Evolutionary conservation across 805 yeast genomes (phyloP), one percentile per base, ranked within the genome.

Genomic region (Saturnispora gosingensis): DNA sequence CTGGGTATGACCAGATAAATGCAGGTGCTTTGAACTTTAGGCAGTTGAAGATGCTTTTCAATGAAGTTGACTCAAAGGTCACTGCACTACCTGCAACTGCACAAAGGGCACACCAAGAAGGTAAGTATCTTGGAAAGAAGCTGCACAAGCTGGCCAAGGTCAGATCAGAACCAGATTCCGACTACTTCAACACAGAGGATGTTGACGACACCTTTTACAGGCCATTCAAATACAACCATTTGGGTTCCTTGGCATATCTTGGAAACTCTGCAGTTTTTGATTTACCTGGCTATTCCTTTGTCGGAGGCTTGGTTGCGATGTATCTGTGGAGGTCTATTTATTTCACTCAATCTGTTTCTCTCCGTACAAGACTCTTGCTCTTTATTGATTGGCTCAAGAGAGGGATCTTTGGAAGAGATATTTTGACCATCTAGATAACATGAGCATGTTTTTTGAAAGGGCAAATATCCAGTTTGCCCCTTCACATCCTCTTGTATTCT

Each of bases 211-310:
- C 71, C 49, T 69, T 58, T 67, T 76, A 58, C 73, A 76, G 54
- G 54, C 82, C 84, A 49, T 90, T 90, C 74, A 75, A 76, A 59
- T 90, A 90, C 74, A 75, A 80, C 53, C 95, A 90, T 72, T 84
- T 85, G 72, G 97, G 97, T 67, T 81, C 97, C 30, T 75, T 90
- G 59, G 97, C 97, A 35, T 90, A 90, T 74, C 83, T 91, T 66
- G 98, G 97, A 60, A 97, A 91, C 66, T 78, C 83, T 67, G 98
- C 98, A 44, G 90, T 91, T 61, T 97, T 97, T 45, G 97, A 90
- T 66, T 73, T 91, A 61, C 80, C 83, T 28, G 75, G 84, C 76
- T 84, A 82, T 64, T 84, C 88, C 77, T 79, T 84, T 52, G 82
- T 83, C 64, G 78, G 86, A 61, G 80, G 89, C 28, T 72, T 88